These are phyloP conservation scores for Plasmodium gallinaceum DNA, from an alignment of 169 alveolate genomes.

Conservation along the genomic window DNA sequence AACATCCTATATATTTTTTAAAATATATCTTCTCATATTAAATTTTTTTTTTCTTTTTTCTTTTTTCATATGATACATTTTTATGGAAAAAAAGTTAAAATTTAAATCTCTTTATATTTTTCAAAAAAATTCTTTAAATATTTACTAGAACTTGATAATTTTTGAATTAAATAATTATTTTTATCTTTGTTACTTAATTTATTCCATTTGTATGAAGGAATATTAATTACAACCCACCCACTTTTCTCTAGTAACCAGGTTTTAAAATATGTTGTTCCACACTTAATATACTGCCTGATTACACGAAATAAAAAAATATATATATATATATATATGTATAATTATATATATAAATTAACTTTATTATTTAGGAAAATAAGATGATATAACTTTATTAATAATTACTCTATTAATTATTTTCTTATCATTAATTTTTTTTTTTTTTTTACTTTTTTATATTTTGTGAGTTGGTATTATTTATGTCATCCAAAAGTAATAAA, in stretches of 20 bases:
- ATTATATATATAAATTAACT: not conserved
- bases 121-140: no score
- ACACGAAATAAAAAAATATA: conserved; percentile 1
- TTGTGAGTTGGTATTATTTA: not conserved
- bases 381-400: no score
- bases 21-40: no score
- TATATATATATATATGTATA: not conserved
- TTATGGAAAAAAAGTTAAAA: no score
- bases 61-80: no score
- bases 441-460: conserved; percentile 38
- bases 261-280: conserved; percentile 76
- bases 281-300: conserved; percentile 37
- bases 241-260: conserved; percentile 26
- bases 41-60: no score
- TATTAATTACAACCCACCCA: conserved; percentile 59
- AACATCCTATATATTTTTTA: no score
- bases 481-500: conserved; percentile 37
- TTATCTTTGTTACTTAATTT: conserved; percentile 42
- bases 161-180: conserved; percentile 26
- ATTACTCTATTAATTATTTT: not conserved
- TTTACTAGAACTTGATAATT: not conserved
- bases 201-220: conserved; percentile 62
- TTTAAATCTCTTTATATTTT: no score
- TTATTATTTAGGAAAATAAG: no score
- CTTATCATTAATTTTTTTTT: not conserved